phyloP scores from a whole-genome alignment of 2,329 filamentous ascomycete genomes.

The Amphichorda felina region DNA sequence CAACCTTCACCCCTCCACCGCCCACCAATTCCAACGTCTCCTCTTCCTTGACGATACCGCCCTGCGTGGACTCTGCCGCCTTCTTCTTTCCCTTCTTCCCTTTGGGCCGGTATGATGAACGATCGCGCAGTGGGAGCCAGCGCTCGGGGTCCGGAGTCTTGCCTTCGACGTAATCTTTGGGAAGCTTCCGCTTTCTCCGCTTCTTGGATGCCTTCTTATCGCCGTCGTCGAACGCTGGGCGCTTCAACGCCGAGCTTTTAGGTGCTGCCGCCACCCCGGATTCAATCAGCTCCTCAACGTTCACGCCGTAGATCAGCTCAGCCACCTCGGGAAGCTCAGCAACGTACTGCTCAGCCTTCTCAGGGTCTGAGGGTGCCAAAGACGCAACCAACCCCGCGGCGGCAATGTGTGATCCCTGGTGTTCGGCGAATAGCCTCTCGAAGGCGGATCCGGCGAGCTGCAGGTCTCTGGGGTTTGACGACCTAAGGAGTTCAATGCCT shows the following conservation, averaged over 20 bases:
- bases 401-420: constrained; percentile 56
- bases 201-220: constrained; percentile 31
- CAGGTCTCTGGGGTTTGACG: constrained; percentile 56
- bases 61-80: constrained; percentile 69
- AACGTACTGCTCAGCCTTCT: constrained; percentile 41
- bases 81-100: constrained; percentile 87
- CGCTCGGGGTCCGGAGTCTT: constrained; percentile 82
- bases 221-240: constrained; percentile 25
- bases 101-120: constrained; percentile 81
- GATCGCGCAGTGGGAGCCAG: constrained; percentile 84
- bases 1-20: constrained; percentile 52
- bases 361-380: constrained; percentile 50
- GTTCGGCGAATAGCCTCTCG: constrained; percentile 51
- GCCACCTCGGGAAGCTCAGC: constrained; percentile 49
- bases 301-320: constrained; percentile 46
- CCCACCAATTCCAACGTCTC: constrained; percentile 53
- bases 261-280: constrained; percentile 43
- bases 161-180: constrained; percentile 62
- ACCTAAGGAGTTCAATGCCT: constrained; percentile 71
- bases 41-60: constrained; percentile 67
- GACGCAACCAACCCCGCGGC: constrained; percentile 81
- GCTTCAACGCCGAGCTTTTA: constrained; percentile 33
- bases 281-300: constrained; percentile 51
- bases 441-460: constrained; percentile 69
- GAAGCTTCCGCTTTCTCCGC: constrained; percentile 50